Conservation (phyloP, 225 moss, liverwort and hornwort species). For the Rhytidiadelphus loreus region DNA sequence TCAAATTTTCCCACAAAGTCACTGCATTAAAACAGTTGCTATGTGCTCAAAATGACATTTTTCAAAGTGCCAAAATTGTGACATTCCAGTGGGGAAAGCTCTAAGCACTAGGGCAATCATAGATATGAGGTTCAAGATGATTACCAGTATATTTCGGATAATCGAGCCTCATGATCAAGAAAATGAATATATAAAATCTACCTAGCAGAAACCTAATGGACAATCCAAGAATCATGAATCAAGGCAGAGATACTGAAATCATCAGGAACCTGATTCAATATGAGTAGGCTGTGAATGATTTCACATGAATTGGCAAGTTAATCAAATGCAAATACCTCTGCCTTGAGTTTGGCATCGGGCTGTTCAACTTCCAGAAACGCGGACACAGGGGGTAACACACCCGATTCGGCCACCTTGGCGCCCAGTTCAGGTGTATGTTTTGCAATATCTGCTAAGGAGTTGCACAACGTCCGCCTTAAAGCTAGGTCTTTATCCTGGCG, state of each 20-base stretch:
- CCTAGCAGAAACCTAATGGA: too few relatives aligned
- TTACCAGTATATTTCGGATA: not conserved
- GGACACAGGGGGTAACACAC: conserved; percentile 58
- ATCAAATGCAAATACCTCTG: conserved; percentile 37
- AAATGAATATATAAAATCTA: not conserved
- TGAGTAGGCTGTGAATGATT: not conserved
- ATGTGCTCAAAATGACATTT: not conserved
- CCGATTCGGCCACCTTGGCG: conserved; percentile 63
- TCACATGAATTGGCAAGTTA: not conserved
- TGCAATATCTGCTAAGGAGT: conserved; percentile 69
- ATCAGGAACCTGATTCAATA: not conserved
- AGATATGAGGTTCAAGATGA: not conserved
- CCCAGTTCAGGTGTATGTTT: conserved; percentile 87
- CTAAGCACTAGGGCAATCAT: too few relatives aligned
- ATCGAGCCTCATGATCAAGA: not conserved
- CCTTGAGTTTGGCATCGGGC: conserved; percentile 58
- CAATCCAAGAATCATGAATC: not conserved
- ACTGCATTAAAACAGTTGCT: not conserved
- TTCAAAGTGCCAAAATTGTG: not conserved
- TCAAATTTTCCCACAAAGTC: not conserved
- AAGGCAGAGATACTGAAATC: not conserved
- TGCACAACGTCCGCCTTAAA: conserved; percentile 50
- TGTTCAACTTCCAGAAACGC: conserved; percentile 47
- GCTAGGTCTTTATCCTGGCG: conserved; percentile 65
- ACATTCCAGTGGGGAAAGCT: not conserved